Evolutionary conservation across 177 flowering plant species (phyloP).

Genomic region (Telopea speciosissima): DNA sequence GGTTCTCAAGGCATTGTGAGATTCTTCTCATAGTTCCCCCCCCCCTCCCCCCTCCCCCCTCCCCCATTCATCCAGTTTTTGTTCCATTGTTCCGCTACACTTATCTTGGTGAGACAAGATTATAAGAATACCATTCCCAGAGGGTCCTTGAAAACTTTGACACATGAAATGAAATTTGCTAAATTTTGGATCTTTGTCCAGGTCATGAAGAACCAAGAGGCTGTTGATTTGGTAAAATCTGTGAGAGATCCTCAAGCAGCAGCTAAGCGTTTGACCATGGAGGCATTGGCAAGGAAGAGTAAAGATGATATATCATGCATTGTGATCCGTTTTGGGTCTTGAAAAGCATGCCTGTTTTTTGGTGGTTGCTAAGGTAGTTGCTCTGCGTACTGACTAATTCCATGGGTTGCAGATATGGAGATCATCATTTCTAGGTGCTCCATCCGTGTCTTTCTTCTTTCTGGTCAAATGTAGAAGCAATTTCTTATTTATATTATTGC

Average conservation of each 20-base stretch:
- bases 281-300: slow-evolving; percentile 69
- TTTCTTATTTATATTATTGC: background rate
- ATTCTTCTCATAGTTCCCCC: no score
- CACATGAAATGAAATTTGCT: no score
- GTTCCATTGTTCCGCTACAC: no score
- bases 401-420: background rate
- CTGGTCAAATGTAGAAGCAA: background rate
- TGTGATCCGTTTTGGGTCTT: slow-evolving; percentile 62
- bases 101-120: no score
- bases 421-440: background rate
- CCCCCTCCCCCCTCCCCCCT: no score
- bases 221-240: slow-evolving; percentile 48
- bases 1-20: no score
- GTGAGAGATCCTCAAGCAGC: slow-evolving; percentile 68
- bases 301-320: slow-evolving; percentile 87
- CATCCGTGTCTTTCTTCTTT: no score
- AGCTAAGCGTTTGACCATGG: slow-evolving; percentile 61
- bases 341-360: background rate
- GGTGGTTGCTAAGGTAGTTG: background rate
- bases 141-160: no score
- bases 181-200: slow-evolving; percentile 11
- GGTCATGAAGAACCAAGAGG: slow-evolving; percentile 78
- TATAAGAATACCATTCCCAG: no score
- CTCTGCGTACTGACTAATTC: slow-evolving; percentile 2
- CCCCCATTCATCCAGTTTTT: no score